Percentiles rank a stretch among this genome's conserved stretches.
phyloP scores from a whole-genome alignment of 2,329 filamentous ascomycete species.

The Trichothecium roseum region DNA sequence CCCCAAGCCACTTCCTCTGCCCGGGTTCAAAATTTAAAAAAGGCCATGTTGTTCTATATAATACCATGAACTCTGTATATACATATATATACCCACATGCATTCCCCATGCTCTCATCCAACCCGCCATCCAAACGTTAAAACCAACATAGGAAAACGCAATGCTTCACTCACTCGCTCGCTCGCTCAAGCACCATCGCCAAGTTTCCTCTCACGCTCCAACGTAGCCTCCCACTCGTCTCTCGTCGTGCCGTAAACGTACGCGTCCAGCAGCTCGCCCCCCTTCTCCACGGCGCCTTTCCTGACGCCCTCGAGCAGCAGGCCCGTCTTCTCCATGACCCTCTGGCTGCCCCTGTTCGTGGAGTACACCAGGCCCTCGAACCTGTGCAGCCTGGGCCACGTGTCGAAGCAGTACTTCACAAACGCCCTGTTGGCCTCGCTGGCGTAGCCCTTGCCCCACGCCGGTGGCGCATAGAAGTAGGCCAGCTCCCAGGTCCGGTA shows the following conservation, averaged over 20 bases:
- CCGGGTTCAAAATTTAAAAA: too few relatives aligned
- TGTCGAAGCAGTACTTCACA: constrained; percentile 31
- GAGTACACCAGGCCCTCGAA: constrained; percentile 28
- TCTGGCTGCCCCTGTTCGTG: constrained; percentile 28
- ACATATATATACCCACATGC: too few relatives aligned
- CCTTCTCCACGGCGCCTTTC: constrained; percentile 30
- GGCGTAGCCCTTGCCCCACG: constrained; percentile 36
- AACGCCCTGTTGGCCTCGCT: constrained; percentile 28
- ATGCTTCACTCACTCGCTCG: too few relatives aligned
- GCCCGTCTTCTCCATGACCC: constrained; percentile 31
- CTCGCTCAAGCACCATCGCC: too few relatives aligned
- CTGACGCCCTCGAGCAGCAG: constrained; percentile 32
- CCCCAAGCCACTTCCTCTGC: too few relatives aligned
- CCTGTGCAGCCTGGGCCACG: constrained; percentile 26
- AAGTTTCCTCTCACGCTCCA: too few relatives aligned
- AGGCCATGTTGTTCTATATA: too few relatives aligned
- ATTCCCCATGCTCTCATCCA: too few relatives aligned
- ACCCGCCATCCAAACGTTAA: too few relatives aligned
- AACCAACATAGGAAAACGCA: too few relatives aligned
- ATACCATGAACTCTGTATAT: too few relatives aligned
- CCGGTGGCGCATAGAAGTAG: constrained; percentile 32
- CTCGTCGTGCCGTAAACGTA: constrained; percentile 27
- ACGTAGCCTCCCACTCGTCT: constrained; percentile 15
- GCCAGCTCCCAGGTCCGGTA: constrained; percentile 35
- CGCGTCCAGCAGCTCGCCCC: constrained; percentile 26